Conservation (phyloP, 2,329 filamentous ascomycete species). For the Ophiocordyceps camponoti-rufipedis region DNA sequence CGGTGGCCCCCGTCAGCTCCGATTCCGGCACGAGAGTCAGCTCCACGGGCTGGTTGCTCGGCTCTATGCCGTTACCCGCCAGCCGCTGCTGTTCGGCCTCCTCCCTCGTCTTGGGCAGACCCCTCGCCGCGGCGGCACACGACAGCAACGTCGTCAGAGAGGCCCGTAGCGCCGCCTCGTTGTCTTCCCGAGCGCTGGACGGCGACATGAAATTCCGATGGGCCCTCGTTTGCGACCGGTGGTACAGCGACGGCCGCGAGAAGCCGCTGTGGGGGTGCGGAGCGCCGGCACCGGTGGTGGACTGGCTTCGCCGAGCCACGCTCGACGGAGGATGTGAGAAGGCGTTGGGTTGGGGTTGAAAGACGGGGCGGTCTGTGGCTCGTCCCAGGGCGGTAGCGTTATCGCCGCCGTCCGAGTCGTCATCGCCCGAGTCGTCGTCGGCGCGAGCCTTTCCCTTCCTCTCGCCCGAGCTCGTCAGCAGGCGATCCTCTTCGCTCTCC, state of each 20-base stretch:
- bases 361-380: slow-evolving; percentile 33
- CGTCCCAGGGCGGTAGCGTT: slow-evolving; percentile 64
- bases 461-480: slow-evolving; percentile 41
- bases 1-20: slow-evolving; percentile 28
- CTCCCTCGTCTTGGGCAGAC: slow-evolving; percentile 48
- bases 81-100: slow-evolving; percentile 19
- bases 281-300: slow-evolving; percentile 27
- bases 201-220: slow-evolving; percentile 52
- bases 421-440: slow-evolving; percentile 24
- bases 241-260: slow-evolving; percentile 28
- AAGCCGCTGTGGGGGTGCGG: slow-evolving; percentile 31
- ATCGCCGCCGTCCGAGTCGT: slow-evolving; percentile 44
- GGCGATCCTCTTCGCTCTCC: slow-evolving; percentile 68
- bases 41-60: slow-evolving; percentile 35
- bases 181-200: slow-evolving; percentile 56
- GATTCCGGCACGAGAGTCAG: slow-evolving; percentile 42
- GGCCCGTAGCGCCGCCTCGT: slow-evolving; percentile 81
- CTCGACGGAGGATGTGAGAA: slow-evolving; percentile 65
- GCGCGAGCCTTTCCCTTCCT: slow-evolving; percentile 20
- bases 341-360: slow-evolving; percentile 79
- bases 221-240: slow-evolving; percentile 26
- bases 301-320: slow-evolving; percentile 27
- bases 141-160: slow-evolving; percentile 90
- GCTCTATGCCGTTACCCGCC: slow-evolving; percentile 20
- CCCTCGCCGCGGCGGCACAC: slow-evolving; percentile 79